Evolutionary conservation across 108 stramenopile genomes (phyloP).

Genomic region (Aurantiochytrium sp.): DNA sequence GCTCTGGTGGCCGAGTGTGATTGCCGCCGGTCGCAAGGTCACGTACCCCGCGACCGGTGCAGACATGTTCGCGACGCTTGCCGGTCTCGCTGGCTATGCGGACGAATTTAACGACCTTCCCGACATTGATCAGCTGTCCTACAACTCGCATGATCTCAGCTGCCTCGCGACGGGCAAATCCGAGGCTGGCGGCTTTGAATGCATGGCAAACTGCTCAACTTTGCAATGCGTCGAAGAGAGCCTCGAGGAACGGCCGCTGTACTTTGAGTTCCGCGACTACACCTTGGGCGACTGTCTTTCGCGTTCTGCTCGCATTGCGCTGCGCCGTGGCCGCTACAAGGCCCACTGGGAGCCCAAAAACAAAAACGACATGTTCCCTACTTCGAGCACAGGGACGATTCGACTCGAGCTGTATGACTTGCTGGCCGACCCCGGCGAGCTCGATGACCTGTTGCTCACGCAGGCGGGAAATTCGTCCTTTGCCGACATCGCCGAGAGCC

Average conservation of each 20-base stretch:
- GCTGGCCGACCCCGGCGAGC: background rate
- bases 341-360: background rate
- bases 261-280: background rate
- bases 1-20: background rate
- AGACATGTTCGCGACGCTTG: background rate
- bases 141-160: background rate
- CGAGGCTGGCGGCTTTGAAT: background rate
- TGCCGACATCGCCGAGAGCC: background rate
- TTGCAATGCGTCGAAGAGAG: background rate
- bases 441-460: background rate
- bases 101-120: background rate
- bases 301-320: background rate
- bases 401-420: background rate
- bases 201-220: background rate
- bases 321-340: constrained; percentile 5
- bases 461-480: background rate
- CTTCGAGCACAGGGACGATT: background rate
- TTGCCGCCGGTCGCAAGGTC: background rate
- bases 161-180: background rate
- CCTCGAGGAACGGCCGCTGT: background rate
- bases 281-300: background rate
- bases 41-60: background rate
- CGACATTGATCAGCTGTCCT: background rate
- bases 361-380: constrained; percentile 15
- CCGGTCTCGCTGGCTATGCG: background rate